Evolutionary conservation across 352 stramenopile species (phyloP), one percentile per base, ranked within the genome.

Genomic region (Elongisporangium anandrum): DNA sequence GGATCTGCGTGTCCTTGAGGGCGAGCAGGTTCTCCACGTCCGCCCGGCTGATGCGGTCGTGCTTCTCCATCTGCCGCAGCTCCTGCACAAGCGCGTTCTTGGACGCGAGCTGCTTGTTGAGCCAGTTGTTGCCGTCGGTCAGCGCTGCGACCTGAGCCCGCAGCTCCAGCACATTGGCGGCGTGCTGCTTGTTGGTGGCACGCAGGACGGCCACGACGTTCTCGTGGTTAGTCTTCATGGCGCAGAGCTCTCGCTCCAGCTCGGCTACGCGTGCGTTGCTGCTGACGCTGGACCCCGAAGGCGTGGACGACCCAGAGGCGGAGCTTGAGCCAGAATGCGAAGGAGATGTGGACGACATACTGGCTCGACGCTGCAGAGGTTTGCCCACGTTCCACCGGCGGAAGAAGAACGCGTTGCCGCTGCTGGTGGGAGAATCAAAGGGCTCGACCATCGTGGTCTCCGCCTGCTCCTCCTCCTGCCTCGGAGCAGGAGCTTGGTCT

Each of bases 151-250:
- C 80, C 24, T 90, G 80, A 1, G 75, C 76, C 34, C 77, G 72
- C 56, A 90, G 64, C 64, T 90, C 80, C 8, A 88, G 65, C 6
- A 90, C 77, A 24, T 88, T 88, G 19, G 56, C 73, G 1, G 77
- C 77, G 55, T 88, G 77, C 60, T 90, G 77, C 54, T 85, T 83
- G 68, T 90, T 90, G 58, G 76, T 87, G 19, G 77, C 76, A 23
- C 80, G 73, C 3, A 90, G 68, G 52, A 87, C 77, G 1, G 77
- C 77, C 17, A 90, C 77, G 39, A 88, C 72, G 62, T 88, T 90
- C 60, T 87, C 76, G 65, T 90, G 77, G 58, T 82, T 90, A 2
- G 73, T 82, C 6, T 76, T 75, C 68, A 81, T 87, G 52, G 64
- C 66, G 59, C 59, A 70, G 50, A 90, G 87, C 65, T 88, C 80